Percentiles rank a stretch among this genome's conserved stretches.
Conservation (phyloP, 108 stramenopile genomes). For the Cyclotella baltica region DNA sequence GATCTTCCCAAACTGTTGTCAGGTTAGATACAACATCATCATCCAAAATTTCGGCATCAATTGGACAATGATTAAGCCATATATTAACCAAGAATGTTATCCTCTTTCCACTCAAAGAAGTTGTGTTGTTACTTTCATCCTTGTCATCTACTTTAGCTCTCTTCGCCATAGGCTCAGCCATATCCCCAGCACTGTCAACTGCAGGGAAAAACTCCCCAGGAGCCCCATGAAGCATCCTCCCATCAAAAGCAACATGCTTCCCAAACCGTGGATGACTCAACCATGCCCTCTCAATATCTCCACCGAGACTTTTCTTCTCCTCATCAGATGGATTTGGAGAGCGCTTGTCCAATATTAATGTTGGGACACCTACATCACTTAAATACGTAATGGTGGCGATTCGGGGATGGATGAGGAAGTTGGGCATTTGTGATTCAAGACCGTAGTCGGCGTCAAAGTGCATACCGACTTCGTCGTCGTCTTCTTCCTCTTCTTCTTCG, state of each 20-base stretch:
- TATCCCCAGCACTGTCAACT: not conserved
- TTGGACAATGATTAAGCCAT: conserved; percentile 89
- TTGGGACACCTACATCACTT: conserved; percentile 85
- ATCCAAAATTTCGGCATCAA: conserved; percentile 76
- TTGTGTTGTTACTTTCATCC: not conserved
- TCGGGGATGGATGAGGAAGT: conserved; percentile 77
- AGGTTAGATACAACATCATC: conserved; percentile 74
- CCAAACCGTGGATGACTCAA: conserved; percentile 79
- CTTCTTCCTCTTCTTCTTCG: conserved; percentile 63
- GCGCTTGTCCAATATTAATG: conserved; percentile 70
- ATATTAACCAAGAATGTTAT: conserved; percentile 93
- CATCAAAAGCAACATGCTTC: conserved; percentile 92
- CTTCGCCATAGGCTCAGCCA: conserved; percentile 12
- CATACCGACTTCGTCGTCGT: conserved; percentile 82
- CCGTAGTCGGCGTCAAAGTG: conserved; percentile 95
- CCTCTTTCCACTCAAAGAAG: conserved; percentile 48
- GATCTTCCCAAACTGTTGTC: conserved; percentile 53
- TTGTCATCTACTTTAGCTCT: conserved; percentile 33
- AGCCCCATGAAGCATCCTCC: conserved; percentile 90
- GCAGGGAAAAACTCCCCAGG: conserved; percentile 80
- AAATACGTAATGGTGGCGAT: conserved; percentile 91
- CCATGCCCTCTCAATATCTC: conserved; percentile 74
- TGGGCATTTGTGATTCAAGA: conserved; percentile 79
- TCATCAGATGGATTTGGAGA: conserved; percentile 67
- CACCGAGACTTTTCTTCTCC: conserved; percentile 65